A percentile compares a stretch with the other conserved stretches of the same genome.
Evolutionary conservation across 179 eudicot genomes (phyloP).

Genomic region (Camellia oleifera): DNA sequence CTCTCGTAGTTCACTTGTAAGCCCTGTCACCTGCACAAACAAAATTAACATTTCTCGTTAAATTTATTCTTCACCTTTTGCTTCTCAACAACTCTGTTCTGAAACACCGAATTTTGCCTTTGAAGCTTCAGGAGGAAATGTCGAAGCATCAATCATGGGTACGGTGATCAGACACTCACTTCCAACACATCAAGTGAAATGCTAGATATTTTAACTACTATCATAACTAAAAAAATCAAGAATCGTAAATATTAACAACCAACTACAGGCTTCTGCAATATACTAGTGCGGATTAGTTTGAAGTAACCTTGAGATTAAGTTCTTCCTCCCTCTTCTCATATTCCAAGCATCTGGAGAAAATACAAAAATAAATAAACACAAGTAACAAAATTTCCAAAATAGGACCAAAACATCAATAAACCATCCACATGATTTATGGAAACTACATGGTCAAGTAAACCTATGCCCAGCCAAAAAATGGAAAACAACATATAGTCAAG

Average conservation of each 20-base stretch:
- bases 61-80: not conserved
- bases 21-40: conserved; percentile 42
- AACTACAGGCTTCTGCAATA: not conserved
- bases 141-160: not conserved
- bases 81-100: not conserved
- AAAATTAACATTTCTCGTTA: not conserved
- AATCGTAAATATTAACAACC: not conserved
- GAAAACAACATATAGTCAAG: not conserved
- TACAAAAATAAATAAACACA: not conserved
- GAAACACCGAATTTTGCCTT: not conserved
- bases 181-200: not conserved
- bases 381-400: not conserved
- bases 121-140: not conserved
- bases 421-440: not conserved
- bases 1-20: conserved; percentile 44
- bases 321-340: conserved; percentile 49
- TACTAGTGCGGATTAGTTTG: not conserved
- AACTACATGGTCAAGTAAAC: not conserved
- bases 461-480: not conserved
- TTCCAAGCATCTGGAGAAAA: conserved; percentile 55
- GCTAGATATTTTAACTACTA: not conserved
- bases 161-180: not conserved
- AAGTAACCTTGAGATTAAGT: conserved; percentile 58
- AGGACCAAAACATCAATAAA: not conserved
- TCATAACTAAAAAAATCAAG: not conserved